These are phyloP conservation scores for Macadamia tetraphylla DNA, from an alignment of 164 flowering plant species.

Conservation along the genomic window DNA sequence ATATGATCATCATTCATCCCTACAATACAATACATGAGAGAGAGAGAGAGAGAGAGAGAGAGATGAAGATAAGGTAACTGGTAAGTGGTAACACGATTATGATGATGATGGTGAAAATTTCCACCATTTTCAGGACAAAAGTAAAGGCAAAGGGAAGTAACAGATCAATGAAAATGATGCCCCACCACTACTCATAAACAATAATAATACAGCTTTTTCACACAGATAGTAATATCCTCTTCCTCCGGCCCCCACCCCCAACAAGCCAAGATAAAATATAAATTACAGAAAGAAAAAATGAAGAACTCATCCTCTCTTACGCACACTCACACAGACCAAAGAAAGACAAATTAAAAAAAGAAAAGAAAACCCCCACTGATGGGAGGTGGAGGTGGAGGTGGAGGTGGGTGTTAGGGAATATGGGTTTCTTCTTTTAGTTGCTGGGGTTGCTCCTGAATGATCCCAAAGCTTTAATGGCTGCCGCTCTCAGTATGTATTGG, in stretches of 20 bases:
- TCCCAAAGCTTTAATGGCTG: constrained; percentile 71
- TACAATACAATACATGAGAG: no score
- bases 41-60: no score
- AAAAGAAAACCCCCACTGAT: background rate
- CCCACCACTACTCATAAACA: background rate
- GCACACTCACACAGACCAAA: background rate
- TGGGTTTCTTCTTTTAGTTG: background rate
- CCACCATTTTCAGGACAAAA: background rate
- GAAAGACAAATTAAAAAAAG: background rate
- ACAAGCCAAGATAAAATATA: background rate
- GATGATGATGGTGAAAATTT: background rate
- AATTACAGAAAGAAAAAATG: background rate
- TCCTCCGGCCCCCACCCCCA: no score
- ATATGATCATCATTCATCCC: no score
- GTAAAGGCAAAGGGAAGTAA: background rate
- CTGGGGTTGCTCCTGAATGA: constrained; percentile 65
- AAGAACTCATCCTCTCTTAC: background rate
- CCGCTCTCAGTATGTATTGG: constrained; percentile 73
- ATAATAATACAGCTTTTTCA: background rate
- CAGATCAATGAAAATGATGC: background rate
- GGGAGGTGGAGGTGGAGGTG: background rate
- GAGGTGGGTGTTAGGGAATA: no score
- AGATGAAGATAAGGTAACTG: no score
- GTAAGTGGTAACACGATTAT: no score
- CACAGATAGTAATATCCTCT: background rate